Evolutionary conservation across 129 eudicot genomes (phyloP).

Genomic region (Pulicaria dysenterica): DNA sequence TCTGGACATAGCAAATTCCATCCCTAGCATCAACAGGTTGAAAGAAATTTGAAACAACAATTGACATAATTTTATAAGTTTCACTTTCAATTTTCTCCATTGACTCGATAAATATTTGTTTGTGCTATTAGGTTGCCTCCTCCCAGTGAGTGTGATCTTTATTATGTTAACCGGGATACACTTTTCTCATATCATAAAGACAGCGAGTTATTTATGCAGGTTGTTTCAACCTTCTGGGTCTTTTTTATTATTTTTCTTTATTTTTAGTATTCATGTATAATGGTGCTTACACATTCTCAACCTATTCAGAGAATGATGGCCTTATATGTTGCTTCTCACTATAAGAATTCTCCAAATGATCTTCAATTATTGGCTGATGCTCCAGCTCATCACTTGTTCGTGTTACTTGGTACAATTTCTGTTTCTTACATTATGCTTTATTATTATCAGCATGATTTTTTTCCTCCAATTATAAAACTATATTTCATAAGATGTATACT

Average conservation of each 20-base stretch:
- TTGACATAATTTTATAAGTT: not conserved
- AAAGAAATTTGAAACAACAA: constrained; percentile 14
- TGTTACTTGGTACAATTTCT: constrained; percentile 68
- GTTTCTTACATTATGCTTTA: not conserved
- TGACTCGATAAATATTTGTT: constrained; percentile 4
- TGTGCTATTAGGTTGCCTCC: constrained; percentile 69
- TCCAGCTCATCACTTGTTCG: constrained; percentile 96
- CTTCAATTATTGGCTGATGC: constrained; percentile 96
- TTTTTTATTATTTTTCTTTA: not conserved
- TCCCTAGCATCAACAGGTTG: constrained; percentile 83
- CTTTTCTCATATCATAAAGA: constrained; percentile 96
- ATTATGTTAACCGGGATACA: constrained; percentile 94
- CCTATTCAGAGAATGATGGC: constrained; percentile 95
- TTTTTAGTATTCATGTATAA: constrained; percentile 2
- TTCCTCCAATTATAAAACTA: too few relatives aligned
- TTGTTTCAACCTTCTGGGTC: constrained; percentile 14
- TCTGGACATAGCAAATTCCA: constrained; percentile 74
- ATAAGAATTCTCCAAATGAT: constrained; percentile 95
- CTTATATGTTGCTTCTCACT: constrained; percentile 94
- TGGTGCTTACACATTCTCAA: constrained; percentile 22
- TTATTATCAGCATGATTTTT: not conserved
- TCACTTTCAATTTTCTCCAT: not conserved
- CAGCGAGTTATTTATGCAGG: constrained; percentile 92
- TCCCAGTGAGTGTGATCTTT: constrained; percentile 86
- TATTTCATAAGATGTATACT: not conserved